Evolutionary conservation across 2,329 filamentous ascomycete species (phyloP), one percentile per base, ranked within the genome.

Genomic region (Fusarium sp.): DNA sequence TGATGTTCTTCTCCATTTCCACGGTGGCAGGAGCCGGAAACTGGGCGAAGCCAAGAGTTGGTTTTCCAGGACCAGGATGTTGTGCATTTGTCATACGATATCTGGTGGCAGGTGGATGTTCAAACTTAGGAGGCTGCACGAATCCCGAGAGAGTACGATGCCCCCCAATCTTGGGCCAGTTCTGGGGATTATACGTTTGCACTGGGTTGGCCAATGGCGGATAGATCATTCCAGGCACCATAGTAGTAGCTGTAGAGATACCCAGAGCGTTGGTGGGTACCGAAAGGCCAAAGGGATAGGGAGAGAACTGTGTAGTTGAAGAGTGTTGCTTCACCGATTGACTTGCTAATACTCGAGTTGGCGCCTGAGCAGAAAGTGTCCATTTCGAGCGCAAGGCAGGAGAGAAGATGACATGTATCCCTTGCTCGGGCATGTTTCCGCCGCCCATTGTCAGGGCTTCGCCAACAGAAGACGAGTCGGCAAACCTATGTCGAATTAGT

Each of bases 381-480:
- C 78, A 79, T 58, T 78, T 79, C 3, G 77, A 79, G 26, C 75
- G 68, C 46, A 74, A 43, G 7, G 71, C 67, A 5, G 78, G 74
- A 6, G 61, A 60, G 28, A 79, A 73, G 15, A 4, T 41, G 20
- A 79, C 30, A 7, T 67, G 65, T 10, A 79, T 56, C 3, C 64
- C 61, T 28, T 68, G 70, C 39, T 77, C 77, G 6, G 62, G 62
- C 40, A 79, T 64, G 10, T 37, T 39, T 7, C 71, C 70, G 8
- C 56, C 47, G 3, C 64, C 70, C 44, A 71, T 63, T 15, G 55
- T 47, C 40, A 79, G 56, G 3, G 77, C 76, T 33, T 68, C 58
- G 7, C 50, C 24, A 32, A 73, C 75, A 11, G 76, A 77, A 3
- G 62, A 55, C 35, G 77, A 73, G 4, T 57, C 45, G 7, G 47